Conservation (phyloP, 176 grass and related monocot species). For the Aegilops bicornis region DNA sequence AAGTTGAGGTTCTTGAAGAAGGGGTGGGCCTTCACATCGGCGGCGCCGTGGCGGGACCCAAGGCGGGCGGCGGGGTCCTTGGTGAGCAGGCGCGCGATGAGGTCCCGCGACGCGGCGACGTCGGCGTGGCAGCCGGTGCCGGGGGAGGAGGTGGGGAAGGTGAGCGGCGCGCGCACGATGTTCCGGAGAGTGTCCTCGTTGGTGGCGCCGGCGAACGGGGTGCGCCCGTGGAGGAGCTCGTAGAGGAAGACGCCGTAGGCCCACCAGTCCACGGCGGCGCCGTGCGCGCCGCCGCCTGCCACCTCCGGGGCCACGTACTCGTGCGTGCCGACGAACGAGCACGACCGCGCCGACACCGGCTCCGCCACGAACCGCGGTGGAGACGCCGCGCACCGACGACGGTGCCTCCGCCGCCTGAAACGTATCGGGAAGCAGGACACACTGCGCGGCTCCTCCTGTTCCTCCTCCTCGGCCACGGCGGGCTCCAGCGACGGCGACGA, state of each 20-base stretch:
- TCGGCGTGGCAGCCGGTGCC: not conserved
- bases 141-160: conserved; percentile 31
- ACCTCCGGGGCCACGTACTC: conserved; percentile 90
- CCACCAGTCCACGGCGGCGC: conserved; percentile 98
- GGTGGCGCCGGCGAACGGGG: conserved; percentile 66
- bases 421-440: conserved; percentile 60
- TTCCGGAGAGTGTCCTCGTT: conserved; percentile 68
- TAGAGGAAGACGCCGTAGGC: conserved; percentile 88
- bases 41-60: conserved; percentile 60
- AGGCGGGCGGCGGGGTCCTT: conserved; percentile 68
- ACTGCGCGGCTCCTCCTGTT: no score
- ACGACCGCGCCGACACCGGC: conserved; percentile 63
- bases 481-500: conserved; percentile 53
- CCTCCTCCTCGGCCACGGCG: not conserved
- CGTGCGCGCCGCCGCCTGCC: conserved; percentile 57
- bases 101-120: conserved; percentile 41
- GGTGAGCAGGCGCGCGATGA: conserved; percentile 57
- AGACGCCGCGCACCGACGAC: not conserved
- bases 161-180: conserved; percentile 61
- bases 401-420: not conserved
- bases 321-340: conserved; percentile 93
- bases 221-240: conserved; percentile 74
- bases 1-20: conserved; percentile 81
- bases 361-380: conserved; percentile 64
- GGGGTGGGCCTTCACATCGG: conserved; percentile 67